phyloP scores from a whole-genome alignment of 345 rosid species.

The Cochlearia excelsa region DNA sequence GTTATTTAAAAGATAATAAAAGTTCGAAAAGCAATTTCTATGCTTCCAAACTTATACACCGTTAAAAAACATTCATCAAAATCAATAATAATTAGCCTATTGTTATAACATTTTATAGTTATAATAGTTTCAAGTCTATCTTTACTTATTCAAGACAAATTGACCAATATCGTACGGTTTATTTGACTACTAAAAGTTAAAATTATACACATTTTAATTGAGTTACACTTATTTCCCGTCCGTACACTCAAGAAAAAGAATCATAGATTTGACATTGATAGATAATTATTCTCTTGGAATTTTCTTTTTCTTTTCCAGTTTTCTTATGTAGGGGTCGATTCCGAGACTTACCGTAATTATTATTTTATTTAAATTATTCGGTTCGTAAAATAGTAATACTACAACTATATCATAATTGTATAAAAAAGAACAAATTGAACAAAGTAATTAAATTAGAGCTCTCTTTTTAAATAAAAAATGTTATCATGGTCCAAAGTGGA shows the following conservation, averaged over 20 bases:
- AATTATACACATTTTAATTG: constrained; percentile 7
- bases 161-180: constrained; percentile 15
- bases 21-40: too few species aligned
- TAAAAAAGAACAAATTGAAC: constrained; percentile 5
- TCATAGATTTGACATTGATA: constrained; percentile 30
- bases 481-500: constrained; percentile 39
- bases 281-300: constrained; percentile 30
- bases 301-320: constrained; percentile 9
- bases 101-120: too few species aligned
- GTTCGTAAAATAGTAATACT: constrained; percentile 16
- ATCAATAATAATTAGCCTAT: too few species aligned
- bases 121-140: background rate
- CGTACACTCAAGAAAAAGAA: constrained; percentile 28
- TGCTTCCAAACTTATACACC: too few species aligned
- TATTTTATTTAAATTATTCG: constrained; percentile 16
- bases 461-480: constrained; percentile 18
- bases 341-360: constrained; percentile 25
- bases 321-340: constrained; percentile 23
- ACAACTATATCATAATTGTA: constrained; percentile 13
- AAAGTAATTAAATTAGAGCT: constrained; percentile 8
- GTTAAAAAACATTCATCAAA: too few species aligned
- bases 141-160: background rate
- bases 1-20: too few species aligned
- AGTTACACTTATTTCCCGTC: constrained; percentile 17
- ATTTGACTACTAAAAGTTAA: constrained; percentile 3